phyloP scores from a whole-genome alignment of 164 flowering plant species.

The Magnolia kwangsiensis region DNA sequence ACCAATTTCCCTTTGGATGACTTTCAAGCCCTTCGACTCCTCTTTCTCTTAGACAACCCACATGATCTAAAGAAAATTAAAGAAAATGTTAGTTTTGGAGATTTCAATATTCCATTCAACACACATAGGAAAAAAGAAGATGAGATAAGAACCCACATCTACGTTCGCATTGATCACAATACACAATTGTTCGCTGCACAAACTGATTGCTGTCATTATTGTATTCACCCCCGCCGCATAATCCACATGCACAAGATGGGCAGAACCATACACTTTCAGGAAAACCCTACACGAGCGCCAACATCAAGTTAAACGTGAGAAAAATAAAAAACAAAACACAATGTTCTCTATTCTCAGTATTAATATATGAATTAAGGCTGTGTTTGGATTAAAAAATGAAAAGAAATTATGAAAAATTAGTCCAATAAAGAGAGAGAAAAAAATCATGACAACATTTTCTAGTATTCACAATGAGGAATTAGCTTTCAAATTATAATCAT shows the following conservation, averaged over 20 bases:
- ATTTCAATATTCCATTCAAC: neutral
- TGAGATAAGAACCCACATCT: slow-evolving; percentile 49
- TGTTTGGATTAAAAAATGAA: too few species aligned
- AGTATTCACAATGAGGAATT: too few species aligned
- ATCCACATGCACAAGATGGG: slow-evolving; percentile 70
- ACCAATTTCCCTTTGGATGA: slow-evolving; percentile 46
- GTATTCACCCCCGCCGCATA: slow-evolving; percentile 46
- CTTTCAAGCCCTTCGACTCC: slow-evolving; percentile 15
- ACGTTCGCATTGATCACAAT: slow-evolving; percentile 67
- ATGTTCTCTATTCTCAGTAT: neutral
- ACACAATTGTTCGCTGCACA: slow-evolving; percentile 27
- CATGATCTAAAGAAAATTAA: slow-evolving; percentile 52
- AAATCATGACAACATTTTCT: too few species aligned
- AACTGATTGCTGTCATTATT: slow-evolving; percentile 15
- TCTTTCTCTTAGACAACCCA: slow-evolving; percentile 41
- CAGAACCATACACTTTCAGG: slow-evolving; percentile 92
- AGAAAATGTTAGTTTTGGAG: neutral
- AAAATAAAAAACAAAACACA: neutral
- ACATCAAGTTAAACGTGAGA: neutral
- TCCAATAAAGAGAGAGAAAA: too few species aligned
- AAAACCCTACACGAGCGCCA: slow-evolving; percentile 41
- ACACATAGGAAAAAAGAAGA: neutral
- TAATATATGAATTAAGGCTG: too few species aligned
- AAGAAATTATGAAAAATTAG: too few species aligned
- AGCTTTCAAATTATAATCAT: too few species aligned